Evolutionary conservation across 306 rosid genomes (phyloP).

Genomic region (Bauhinia variegata): DNA sequence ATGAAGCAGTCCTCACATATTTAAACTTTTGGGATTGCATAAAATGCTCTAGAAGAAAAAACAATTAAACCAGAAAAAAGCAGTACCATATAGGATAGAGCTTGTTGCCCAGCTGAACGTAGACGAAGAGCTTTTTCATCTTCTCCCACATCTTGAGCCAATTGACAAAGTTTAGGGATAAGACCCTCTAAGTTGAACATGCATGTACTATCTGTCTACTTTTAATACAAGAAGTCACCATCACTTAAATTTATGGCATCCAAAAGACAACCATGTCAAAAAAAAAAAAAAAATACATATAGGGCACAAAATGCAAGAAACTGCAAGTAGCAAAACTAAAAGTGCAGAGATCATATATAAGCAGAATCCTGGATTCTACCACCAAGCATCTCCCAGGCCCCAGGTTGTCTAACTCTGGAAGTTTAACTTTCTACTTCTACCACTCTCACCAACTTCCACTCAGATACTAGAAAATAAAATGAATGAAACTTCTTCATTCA

Average conservation of each 20-base stretch:
- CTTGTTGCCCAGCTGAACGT: slow-evolving; percentile 82
- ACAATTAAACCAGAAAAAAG: slow-evolving; percentile 29
- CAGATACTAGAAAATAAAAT: slow-evolving; percentile 28
- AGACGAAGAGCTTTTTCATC: slow-evolving; percentile 59
- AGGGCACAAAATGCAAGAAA: slow-evolving; percentile 25
- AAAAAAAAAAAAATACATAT: neutral
- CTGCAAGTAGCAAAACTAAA: slow-evolving; percentile 22
- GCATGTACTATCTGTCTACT: slow-evolving; percentile 79
- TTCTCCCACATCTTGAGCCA: slow-evolving; percentile 84
- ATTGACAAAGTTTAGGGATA: slow-evolving; percentile 81
- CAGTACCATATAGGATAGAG: slow-evolving; percentile 80
- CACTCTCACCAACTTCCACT: slow-evolving; percentile 22
- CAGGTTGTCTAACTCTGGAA: neutral
- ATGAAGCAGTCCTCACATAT: slow-evolving; percentile 12
- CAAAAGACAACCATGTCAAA: neutral
- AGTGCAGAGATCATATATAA: slow-evolving; percentile 21
- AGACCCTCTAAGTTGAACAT: slow-evolving; percentile 95
- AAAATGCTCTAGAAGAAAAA: slow-evolving; percentile 13
- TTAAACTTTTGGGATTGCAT: slow-evolving; percentile 12
- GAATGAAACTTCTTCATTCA: slow-evolving; percentile 15
- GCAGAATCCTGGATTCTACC: neutral
- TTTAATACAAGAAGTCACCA: slow-evolving; percentile 56
- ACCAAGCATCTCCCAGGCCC: neutral
- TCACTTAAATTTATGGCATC: slow-evolving; percentile 29
- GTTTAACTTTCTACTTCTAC: slow-evolving; percentile 23